Conservation (phyloP, 2,329 filamentous ascomycete species). For the Orbilia brochopaga region DNA sequence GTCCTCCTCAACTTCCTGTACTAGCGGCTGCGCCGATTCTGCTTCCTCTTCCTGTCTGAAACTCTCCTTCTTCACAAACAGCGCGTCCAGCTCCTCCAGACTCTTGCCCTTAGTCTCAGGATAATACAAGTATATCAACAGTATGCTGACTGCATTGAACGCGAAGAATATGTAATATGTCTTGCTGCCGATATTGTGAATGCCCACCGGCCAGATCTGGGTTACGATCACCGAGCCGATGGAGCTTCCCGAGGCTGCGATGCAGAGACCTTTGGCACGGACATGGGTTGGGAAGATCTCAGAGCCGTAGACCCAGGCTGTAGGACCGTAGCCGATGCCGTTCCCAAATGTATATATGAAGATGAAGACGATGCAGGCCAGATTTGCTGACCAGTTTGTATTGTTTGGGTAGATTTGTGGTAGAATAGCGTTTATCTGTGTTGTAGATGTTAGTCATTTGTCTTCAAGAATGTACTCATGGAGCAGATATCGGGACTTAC, state of each 20-base stretch:
- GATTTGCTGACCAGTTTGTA: constrained; percentile 60
- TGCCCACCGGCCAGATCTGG: constrained; percentile 47
- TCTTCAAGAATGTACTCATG: background rate
- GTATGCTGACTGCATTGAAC: constrained; percentile 39
- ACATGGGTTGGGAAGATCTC: constrained; percentile 49
- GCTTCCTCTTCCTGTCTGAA: background rate
- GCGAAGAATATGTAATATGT: constrained; percentile 48
- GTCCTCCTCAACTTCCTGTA: constrained; percentile 15
- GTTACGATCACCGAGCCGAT: constrained; percentile 50
- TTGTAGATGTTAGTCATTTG: background rate
- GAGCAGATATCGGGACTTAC: constrained; percentile 57
- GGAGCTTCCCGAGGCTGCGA: constrained; percentile 48
- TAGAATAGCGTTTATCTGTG: constrained; percentile 65
- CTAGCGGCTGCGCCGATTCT: constrained; percentile 11
- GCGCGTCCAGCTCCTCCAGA: constrained; percentile 45
- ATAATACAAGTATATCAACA: constrained; percentile 40
- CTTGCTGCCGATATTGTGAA: constrained; percentile 50
- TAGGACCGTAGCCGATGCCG: constrained; percentile 47
- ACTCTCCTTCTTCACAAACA: constrained; percentile 31
- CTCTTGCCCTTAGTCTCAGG: constrained; percentile 50
- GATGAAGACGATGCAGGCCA: constrained; percentile 42
- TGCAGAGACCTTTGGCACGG: constrained; percentile 42
- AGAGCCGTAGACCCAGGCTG: constrained; percentile 49
- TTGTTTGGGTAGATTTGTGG: constrained; percentile 64
- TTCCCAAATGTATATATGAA: constrained; percentile 47